These are phyloP conservation scores for Raphanus raphanistrum DNA, from an alignment of 345 rosid species.

Conservation along the genomic window DNA sequence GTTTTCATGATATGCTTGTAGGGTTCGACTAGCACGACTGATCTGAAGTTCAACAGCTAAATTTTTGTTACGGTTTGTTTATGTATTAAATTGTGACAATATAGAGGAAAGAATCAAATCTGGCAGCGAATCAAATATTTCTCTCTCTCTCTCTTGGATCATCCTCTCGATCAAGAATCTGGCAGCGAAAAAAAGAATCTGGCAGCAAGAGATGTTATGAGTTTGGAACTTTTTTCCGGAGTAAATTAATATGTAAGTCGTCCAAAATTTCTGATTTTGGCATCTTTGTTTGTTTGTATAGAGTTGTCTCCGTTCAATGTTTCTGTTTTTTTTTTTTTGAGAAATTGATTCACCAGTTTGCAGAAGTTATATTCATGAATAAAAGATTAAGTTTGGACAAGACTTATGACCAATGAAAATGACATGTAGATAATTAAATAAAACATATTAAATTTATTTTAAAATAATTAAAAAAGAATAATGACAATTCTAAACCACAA, in stretches of 20 bases:
- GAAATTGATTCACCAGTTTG: slow-evolving; percentile 16
- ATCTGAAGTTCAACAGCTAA: slow-evolving; percentile 65
- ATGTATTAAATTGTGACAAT: not conserved
- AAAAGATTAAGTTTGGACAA: not conserved
- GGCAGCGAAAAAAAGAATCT: not conserved
- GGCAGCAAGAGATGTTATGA: not conserved
- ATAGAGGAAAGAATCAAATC: slow-evolving; percentile 10
- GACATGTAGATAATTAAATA: too few species aligned
- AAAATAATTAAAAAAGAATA: too few species aligned
- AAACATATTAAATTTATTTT: too few species aligned
- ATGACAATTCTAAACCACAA: too few species aligned
- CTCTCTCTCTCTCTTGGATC: not conserved
- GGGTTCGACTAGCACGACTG: slow-evolving; percentile 74
- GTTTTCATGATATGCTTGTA: slow-evolving; percentile 41
- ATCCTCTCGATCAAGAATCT: slow-evolving; percentile 14
- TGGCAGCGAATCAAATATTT: too few species aligned
- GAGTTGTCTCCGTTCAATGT: slow-evolving; percentile 18
- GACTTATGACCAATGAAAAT: too few species aligned
- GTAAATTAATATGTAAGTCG: slow-evolving; percentile 22
- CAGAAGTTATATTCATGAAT: not conserved
- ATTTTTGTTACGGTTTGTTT: not conserved
- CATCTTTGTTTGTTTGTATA: slow-evolving; percentile 23
- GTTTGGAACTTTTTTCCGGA: not conserved
- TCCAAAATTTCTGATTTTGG: slow-evolving; percentile 18
- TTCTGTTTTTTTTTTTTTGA: not conserved